phyloP scores from a whole-genome alignment of 2,329 filamentous ascomycete genomes.

The Fusarium abutilonis region DNA sequence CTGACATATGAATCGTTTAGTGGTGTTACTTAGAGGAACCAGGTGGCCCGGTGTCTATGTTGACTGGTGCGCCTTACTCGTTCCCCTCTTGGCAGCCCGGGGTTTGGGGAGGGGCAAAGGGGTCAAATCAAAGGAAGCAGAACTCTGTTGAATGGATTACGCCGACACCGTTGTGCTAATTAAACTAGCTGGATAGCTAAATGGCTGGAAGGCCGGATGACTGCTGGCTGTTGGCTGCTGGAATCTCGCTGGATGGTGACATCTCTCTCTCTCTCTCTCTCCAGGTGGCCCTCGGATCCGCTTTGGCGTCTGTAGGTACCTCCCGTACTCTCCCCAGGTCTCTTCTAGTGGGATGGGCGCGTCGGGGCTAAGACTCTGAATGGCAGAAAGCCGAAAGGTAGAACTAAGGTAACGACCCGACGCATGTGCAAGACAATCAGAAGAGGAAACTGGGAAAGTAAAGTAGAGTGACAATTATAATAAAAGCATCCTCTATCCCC shows the following conservation, averaged over 20 bases:
- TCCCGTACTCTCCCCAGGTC: too few relatives aligned
- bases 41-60: neutral
- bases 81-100: slow-evolving; percentile 21
- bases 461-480: neutral
- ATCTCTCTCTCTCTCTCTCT: too few relatives aligned
- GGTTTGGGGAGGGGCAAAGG: slow-evolving; percentile 8
- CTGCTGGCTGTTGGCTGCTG: too few relatives aligned
- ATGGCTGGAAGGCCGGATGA: too few relatives aligned
- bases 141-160: slow-evolving; percentile 2
- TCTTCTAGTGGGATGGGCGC: neutral
- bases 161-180: slow-evolving; percentile 21
- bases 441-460: too few relatives aligned
- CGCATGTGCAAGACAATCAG: neutral
- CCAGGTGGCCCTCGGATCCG: slow-evolving; percentile 16
- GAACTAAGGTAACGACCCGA: too few relatives aligned
- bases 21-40: neutral
- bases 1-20: neutral
- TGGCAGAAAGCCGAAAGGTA: neutral
- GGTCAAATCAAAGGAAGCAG: slow-evolving; percentile 7
- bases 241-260: slow-evolving; percentile 20
- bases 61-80: slow-evolving; percentile 15
- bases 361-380: neutral
- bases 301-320: slow-evolving; percentile 14
- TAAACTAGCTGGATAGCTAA: neutral
- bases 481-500: slow-evolving; percentile 17